Evolutionary conservation across 192 early-diverging fungal genomes (phyloP), one percentile per base, ranked within the genome.

Genomic region (Gonapodya sp.): DNA sequence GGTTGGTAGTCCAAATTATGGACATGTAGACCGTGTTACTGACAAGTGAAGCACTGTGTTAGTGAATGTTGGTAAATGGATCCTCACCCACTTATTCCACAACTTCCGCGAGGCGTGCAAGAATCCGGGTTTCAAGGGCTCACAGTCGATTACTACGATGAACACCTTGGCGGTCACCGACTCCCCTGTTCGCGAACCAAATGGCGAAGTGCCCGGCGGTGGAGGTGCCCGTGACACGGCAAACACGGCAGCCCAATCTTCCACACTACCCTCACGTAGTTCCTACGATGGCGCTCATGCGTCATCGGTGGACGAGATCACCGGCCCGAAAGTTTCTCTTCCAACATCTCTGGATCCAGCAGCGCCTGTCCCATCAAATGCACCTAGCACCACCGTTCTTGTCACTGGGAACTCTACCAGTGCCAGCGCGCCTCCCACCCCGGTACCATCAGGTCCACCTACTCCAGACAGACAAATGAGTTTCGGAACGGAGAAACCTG

Each of bases 61-160:
- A 95, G 94, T 96, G 31, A 93, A 93, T 83, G 83, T 96, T 0
- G 95, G 94, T 35, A 92, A 92, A 84, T 94, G 96, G 89, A 92
- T 97, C 0, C 84, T 95, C 36, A 89, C 93, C 0, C 90, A 94
- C 34, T 85, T 95, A 8, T 90, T 98, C 85, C 81, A 89, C 31
- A 79, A 90, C 72, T 88, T 93, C 86, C 75, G 75, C 2, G 30
- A 77, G 8, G 75, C 30, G 8, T 77, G 75, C 31, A 16, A 14
- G 8, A 64, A 64, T 24, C 46, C 46, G 8, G 46, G 46, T 8
- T 64, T 64, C 46, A 64, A 64, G 24, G 46, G 46, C 46, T 64
- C 46, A 64, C 46, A 64, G 24, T 24, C 46, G 8, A 64, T 64
- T 24, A 64, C 46, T 24, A 16, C 46, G 24, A 24, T 64, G 46